Percentiles rank a stretch among this genome's conserved stretches.
These are phyloP conservation scores for Trypanosoma boissoni DNA, from an alignment of 208 protist genomes.

Conservation along the genomic window DNA sequence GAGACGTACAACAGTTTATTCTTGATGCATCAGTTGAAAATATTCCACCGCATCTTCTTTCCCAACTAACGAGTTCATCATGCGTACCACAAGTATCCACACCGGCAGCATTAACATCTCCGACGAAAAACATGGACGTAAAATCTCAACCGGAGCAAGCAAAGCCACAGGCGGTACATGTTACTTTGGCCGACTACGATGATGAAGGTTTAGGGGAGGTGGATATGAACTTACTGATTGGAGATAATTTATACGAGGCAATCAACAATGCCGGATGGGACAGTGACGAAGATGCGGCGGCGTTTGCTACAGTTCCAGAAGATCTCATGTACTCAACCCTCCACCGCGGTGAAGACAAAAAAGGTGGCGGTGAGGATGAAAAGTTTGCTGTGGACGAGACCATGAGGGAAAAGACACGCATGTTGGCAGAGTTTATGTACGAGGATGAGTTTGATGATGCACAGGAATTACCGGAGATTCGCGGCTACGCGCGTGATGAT, in stretches of 20 bases:
- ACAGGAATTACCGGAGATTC: constrained; percentile 20
- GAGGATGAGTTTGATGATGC: constrained; percentile 88
- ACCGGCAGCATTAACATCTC: background rate
- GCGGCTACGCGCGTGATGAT: constrained; percentile 13
- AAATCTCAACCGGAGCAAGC: constrained; percentile 38
- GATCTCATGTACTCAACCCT: constrained; percentile 7
- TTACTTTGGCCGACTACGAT: constrained; percentile 46
- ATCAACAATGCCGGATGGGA: constrained; percentile 17
- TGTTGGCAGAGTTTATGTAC: constrained; percentile 87
- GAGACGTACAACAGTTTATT: constrained; percentile 89
- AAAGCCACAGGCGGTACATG: constrained; percentile 25
- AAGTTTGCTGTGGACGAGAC: constrained; percentile 74
- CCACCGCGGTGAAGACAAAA: constrained; percentile 19
- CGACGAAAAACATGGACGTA: constrained; percentile 18
- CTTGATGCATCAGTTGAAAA: constrained; percentile 84
- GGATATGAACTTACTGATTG: constrained; percentile 26
- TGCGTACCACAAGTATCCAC: background rate
- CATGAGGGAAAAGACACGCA: constrained; percentile 76
- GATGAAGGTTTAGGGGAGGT: constrained; percentile 20
- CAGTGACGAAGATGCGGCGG: constrained; percentile 20
- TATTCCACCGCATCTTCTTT: constrained; percentile 72
- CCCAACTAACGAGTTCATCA: constrained; percentile 31
- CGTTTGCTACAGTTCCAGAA: constrained; percentile 12
- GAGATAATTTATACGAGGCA: constrained; percentile 21
- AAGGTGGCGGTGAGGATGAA: constrained; percentile 27